These are phyloP conservation scores for Auxenochlorella pyrenoidosa DNA, from an alignment of 139 green algal genomes.

Conservation along the genomic window DNA sequence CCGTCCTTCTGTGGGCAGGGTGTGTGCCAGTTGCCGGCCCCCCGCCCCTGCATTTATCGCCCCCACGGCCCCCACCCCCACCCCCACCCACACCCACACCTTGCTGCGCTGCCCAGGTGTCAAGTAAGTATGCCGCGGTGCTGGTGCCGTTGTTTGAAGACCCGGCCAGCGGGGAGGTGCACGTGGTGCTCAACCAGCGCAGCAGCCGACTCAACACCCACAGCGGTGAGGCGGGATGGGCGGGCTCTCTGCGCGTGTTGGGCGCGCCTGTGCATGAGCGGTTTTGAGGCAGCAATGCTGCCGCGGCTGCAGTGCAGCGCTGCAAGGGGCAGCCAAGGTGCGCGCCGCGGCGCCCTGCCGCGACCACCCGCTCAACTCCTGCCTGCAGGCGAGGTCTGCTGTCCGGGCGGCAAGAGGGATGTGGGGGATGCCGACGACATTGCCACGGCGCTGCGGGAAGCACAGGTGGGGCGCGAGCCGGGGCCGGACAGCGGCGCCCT, in stretches of 20 bases:
- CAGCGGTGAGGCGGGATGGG: conserved; percentile 15
- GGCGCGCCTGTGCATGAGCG: too few relatives aligned
- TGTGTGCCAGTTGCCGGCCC: too few relatives aligned
- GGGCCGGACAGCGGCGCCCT: too few relatives aligned
- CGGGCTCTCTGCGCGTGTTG: too few relatives aligned
- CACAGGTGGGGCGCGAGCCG: conserved; percentile 11
- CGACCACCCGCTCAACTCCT: too few relatives aligned
- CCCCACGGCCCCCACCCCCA: neutral
- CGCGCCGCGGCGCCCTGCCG: too few relatives aligned
- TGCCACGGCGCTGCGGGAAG: conserved; percentile 74
- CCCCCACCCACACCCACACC: too few relatives aligned
- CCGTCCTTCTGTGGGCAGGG: neutral
- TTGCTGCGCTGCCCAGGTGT: conserved; percentile 31
- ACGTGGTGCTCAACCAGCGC: conserved; percentile 72
- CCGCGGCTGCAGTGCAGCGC: too few relatives aligned
- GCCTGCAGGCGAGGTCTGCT: conserved; percentile 69
- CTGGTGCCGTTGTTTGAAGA: conserved; percentile 74
- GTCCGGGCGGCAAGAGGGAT: conserved; percentile 84
- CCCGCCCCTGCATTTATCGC: too few relatives aligned
- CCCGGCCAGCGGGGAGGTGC: conserved; percentile 34
- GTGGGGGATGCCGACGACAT: conserved; percentile 64
- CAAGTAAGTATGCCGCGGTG: conserved; percentile 48
- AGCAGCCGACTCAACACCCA: conserved; percentile 52
- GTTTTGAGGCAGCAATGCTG: too few relatives aligned
- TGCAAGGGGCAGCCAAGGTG: too few relatives aligned